These are phyloP conservation scores for Talaromyces nanjingensis DNA, from an alignment of 495 filamentous ascomycete species.

Conservation along the genomic window DNA sequence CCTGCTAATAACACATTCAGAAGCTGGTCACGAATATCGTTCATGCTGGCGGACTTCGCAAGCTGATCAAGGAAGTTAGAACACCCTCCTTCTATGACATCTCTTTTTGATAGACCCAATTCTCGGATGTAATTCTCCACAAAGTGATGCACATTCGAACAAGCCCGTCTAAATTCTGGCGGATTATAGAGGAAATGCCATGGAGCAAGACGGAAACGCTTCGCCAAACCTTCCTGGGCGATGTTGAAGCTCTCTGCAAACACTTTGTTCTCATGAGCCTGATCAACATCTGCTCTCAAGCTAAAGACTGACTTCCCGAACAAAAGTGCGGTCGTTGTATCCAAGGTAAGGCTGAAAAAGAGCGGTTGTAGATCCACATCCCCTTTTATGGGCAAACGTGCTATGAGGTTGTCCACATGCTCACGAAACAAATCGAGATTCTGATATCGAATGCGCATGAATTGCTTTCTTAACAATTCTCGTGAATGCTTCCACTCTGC, in stretches of 20 bases:
- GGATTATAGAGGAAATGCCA: constrained; percentile 31
- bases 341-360: constrained; percentile 39
- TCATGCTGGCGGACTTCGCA: constrained; percentile 18
- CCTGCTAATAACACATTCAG: constrained; percentile 53
- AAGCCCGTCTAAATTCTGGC: constrained; percentile 26
- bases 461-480: constrained; percentile 11
- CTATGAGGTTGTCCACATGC: not conserved
- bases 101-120: constrained; percentile 2
- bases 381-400: not conserved
- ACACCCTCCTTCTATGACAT: too few relatives aligned
- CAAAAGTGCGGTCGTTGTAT: constrained; percentile 36
- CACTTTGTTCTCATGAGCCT: constrained; percentile 14
- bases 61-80: constrained; percentile 18
- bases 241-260: constrained; percentile 33
- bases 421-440: not conserved
- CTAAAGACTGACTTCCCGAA: constrained; percentile 38
- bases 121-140: constrained; percentile 27
- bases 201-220: constrained; percentile 30
- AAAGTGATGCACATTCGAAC: constrained; percentile 30
- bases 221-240: constrained; percentile 30
- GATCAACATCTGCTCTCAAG: constrained; percentile 20
- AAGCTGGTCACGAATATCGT: constrained; percentile 46
- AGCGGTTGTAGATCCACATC: constrained; percentile 16
- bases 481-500: constrained; percentile 13
- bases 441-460: not conserved